Evolutionary conservation across 164 flowering plant genomes (phyloP).

Genomic region (Sedum album): DNA sequence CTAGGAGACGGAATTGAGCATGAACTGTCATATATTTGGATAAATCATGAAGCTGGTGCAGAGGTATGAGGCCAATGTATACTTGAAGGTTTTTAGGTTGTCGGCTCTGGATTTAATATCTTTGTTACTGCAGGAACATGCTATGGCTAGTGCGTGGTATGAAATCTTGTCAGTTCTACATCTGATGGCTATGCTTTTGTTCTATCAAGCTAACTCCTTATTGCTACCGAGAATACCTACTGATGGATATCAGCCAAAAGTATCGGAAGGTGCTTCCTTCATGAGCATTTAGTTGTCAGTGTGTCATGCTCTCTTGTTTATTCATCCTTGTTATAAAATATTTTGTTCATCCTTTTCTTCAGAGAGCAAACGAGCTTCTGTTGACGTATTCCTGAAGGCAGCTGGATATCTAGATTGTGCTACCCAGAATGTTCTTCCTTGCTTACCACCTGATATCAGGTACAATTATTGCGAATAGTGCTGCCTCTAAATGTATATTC

Average conservation of each 20-base stretch:
- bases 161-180: constrained; percentile 92
- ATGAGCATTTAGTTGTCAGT: background rate
- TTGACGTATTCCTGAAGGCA: constrained; percentile 82
- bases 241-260: constrained; percentile 87
- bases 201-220: constrained; percentile 78
- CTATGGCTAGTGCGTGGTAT: constrained; percentile 83
- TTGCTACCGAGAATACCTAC: constrained; percentile 76
- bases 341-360: constrained; percentile 5
- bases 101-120: background rate
- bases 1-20: constrained; percentile 73
- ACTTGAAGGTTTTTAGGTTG: background rate
- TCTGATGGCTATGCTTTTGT: constrained; percentile 76
- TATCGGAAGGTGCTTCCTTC: constrained; percentile 61
- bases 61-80: constrained; percentile 40
- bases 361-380: constrained; percentile 73
- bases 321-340: background rate
- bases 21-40: constrained; percentile 76
- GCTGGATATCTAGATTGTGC: constrained; percentile 96
- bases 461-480: constrained; percentile 17
- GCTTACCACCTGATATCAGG: constrained; percentile 70
- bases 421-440: constrained; percentile 71
- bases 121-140: constrained; percentile 65
- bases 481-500: background rate
- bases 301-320: background rate
- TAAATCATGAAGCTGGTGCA: constrained; percentile 83